Base-by-base conservation (phyloP, 768 basidiomycete species). In the Grammothele lineata region DNA sequence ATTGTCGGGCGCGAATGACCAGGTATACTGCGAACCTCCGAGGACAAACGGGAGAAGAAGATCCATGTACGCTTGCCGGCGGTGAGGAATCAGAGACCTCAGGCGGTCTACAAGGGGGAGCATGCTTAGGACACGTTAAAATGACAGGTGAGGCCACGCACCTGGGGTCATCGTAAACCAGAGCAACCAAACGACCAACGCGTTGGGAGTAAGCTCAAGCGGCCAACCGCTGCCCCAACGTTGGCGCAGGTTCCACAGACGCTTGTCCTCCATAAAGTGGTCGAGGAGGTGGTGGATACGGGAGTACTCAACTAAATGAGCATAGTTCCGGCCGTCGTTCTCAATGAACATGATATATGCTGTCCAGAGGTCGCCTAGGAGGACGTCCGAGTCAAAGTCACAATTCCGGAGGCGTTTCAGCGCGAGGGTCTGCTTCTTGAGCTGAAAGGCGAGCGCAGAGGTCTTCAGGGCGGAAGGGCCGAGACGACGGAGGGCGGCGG, bases 271-370 rank as follows among this genome's bases (percentile, higher is more conserved):
- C 27, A 81, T 60, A 46, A 72, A 78, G 1, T 45, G 17, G 38
- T 75, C 70, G 8, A 78, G 67, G 35, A 76, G 80, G 4, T 50
- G 51, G 30, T 71, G 69, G 3, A 81, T 66, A 3, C 74, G 72
- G 0, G 78, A 83, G 19, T 63, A 67, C 46, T 75, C 68, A 23
- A 54, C 52, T 39, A 87, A 75, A 62, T 81, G 81, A 3, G 55
- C 64, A 27, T 70, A 69, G 59, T 87, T 87, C 59, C 73, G 74
- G 26, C 82, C 83, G 62, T 87, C 84, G 63, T 83, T 79, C 51
- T 87, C 85, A 3, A 76, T 64, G 61, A 83, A 60, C 71, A 87
- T 75, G 35, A 83, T 56, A 42, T 74, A 78, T 5, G 71, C 70
- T 0, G 63, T 65, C 64, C 74, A 76, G 18, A 87, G 68, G 12